phyloP scores from a whole-genome alignment of 345 rosid species.

The Salix brachista region DNA sequence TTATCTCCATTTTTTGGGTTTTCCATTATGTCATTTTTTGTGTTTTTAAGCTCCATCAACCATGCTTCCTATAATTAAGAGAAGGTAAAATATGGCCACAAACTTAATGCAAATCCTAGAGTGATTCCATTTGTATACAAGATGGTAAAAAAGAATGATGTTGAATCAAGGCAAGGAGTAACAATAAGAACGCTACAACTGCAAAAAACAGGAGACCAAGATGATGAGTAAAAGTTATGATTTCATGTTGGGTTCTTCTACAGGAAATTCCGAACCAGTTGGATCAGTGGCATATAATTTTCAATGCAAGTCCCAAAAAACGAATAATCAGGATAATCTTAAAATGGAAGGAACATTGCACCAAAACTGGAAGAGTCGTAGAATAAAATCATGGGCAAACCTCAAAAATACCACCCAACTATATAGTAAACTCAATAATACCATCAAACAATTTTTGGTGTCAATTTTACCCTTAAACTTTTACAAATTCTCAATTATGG shows the following conservation, averaged over 20 bases:
- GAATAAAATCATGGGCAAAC: neutral
- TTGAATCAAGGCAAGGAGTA: neutral
- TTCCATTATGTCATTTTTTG: constrained; percentile 34
- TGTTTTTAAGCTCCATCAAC: constrained; percentile 40
- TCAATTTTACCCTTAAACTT: too few relatives aligned
- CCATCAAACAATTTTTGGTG: too few relatives aligned
- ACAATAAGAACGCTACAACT: neutral
- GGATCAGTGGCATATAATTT: neutral
- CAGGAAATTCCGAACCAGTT: neutral
- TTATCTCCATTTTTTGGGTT: constrained; percentile 31
- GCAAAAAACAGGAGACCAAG: neutral
- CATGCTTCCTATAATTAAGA: constrained; percentile 32
- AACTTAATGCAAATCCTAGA: neutral
- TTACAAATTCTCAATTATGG: too few relatives aligned
- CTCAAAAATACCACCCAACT: too few relatives aligned
- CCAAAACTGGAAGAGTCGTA: neutral
- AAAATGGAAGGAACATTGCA: neutral
- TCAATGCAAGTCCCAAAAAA: neutral
- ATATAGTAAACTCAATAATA: too few relatives aligned
- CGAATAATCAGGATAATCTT: neutral
- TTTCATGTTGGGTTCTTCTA: neutral
- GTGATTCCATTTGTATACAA: neutral
- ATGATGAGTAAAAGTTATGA: neutral
- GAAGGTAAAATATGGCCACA: constrained; percentile 7
- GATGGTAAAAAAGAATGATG: neutral